phyloP scores from a whole-genome alignment of 2,329 filamentous ascomycete species.

The Ophiocordyceps polyrhachis-furcata region DNA sequence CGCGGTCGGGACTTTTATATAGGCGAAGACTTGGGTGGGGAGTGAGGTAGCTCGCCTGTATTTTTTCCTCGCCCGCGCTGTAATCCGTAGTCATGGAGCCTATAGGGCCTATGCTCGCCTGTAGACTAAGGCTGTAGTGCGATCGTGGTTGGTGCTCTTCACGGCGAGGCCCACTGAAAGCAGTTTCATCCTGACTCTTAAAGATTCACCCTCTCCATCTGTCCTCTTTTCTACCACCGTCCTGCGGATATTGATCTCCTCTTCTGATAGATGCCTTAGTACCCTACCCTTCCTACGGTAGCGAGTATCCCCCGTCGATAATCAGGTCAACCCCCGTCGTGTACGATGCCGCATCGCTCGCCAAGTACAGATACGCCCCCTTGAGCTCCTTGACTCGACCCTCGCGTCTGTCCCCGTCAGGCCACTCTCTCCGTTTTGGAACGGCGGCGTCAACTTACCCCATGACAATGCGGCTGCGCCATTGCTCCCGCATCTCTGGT shows the following conservation, averaged over 20 bases:
- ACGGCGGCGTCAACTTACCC: conserved; percentile 23
- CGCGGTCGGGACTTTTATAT: background rate
- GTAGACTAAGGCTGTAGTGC: too few relatives aligned
- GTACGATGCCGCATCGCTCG: conserved; percentile 67
- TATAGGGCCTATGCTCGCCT: too few relatives aligned
- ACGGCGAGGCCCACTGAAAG: too few relatives aligned
- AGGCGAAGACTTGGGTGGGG: background rate
- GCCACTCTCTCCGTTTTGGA: background rate
- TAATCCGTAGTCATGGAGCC: too few relatives aligned
- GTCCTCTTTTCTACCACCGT: too few relatives aligned
- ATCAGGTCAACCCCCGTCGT: conserved; percentile 58
- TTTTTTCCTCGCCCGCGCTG: too few relatives aligned
- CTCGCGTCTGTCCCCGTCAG: conserved; percentile 32
- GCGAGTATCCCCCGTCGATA: conserved; percentile 56
- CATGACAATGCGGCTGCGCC: conserved; percentile 67
- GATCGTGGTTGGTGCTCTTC: too few relatives aligned
- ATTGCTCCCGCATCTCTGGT: conserved; percentile 48
- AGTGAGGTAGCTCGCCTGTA: too few relatives aligned
- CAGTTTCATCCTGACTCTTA: too few relatives aligned
- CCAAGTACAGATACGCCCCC: conserved; percentile 65
- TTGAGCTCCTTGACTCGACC: conserved; percentile 59
- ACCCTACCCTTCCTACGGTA: conserved; percentile 17
- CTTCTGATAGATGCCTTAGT: too few relatives aligned
- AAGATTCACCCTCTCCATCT: too few relatives aligned
- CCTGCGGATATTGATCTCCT: too few relatives aligned